phyloP scores from a whole-genome alignment of 2,329 filamentous ascomycete genomes.

The Diaporthe amygdali region DNA sequence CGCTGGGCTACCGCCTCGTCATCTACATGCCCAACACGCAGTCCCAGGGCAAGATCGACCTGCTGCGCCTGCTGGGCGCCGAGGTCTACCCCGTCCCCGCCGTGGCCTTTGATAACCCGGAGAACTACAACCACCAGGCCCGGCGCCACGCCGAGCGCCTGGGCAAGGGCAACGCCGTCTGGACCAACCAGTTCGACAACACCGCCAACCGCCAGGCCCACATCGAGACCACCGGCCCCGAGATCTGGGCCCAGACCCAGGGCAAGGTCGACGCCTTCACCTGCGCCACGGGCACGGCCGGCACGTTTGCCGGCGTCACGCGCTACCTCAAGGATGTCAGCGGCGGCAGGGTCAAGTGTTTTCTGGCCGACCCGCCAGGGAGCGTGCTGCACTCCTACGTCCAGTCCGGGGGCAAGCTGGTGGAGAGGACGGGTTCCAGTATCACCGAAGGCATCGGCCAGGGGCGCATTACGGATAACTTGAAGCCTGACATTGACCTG shows the following conservation, averaged over 20 bases:
- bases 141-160: slow-evolving; percentile 83
- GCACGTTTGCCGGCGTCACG: slow-evolving; percentile 88
- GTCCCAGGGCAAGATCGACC: slow-evolving; percentile 96
- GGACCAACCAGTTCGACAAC: slow-evolving; percentile 99
- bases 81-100: slow-evolving; percentile 96
- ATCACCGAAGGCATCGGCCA: slow-evolving; percentile 99
- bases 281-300: slow-evolving; percentile 90
- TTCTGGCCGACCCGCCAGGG: slow-evolving; percentile 92
- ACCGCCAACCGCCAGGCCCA: slow-evolving; percentile 91
- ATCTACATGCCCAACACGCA: slow-evolving; percentile 99
- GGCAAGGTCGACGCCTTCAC: slow-evolving; percentile 93
- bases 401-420: slow-evolving; percentile 79
- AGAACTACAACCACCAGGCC: slow-evolving; percentile 99
- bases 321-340: slow-evolving; percentile 86
- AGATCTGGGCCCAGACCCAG: slow-evolving; percentile 92
- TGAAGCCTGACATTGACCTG: slow-evolving; percentile 81
- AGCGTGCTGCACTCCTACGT: slow-evolving; percentile 94
- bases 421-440: slow-evolving; percentile 81
- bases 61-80: slow-evolving; percentile 87
- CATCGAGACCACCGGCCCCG: slow-evolving; percentile 94
- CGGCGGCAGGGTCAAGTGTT: slow-evolving; percentile 79
- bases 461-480: slow-evolving; percentile 94
- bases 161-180: slow-evolving; percentile 88
- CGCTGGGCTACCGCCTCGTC: slow-evolving; percentile 89
- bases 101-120: slow-evolving; percentile 91